phyloP scores from a whole-genome alignment of 176 grass and related monocot genomes.

The Pharus latifolius region DNA sequence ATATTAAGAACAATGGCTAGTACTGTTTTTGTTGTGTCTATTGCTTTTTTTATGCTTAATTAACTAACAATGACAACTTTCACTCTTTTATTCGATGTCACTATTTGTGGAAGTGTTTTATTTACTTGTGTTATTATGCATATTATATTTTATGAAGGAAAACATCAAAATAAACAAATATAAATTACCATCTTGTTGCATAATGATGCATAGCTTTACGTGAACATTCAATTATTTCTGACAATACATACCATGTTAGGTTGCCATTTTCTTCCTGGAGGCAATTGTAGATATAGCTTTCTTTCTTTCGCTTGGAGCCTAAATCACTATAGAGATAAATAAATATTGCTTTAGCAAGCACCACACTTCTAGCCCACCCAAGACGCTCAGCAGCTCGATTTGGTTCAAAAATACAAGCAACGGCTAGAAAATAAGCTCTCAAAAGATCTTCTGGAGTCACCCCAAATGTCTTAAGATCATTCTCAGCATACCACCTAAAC shows the following conservation, averaged over 20 bases:
- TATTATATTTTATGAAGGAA: background rate
- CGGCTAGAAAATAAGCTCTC: slow-evolving; percentile 52
- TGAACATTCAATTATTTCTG: background rate
- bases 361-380: slow-evolving; percentile 43
- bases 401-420: slow-evolving; percentile 57
- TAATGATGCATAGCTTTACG: background rate
- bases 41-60: too few species aligned
- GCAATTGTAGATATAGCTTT: slow-evolving; percentile 14
- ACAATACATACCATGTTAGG: slow-evolving; percentile 19
- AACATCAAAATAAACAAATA: background rate
- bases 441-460: slow-evolving; percentile 28
- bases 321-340: background rate
- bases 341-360: slow-evolving; percentile 33
- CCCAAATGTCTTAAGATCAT: slow-evolving; percentile 21
- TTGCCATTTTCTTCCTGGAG: slow-evolving; percentile 7
- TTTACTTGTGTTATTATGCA: background rate
- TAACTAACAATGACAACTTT: too few species aligned
- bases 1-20: too few species aligned
- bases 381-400: slow-evolving; percentile 34
- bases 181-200: background rate
- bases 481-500: slow-evolving; percentile 61
- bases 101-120: background rate
- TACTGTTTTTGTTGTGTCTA: too few species aligned
- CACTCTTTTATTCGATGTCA: too few species aligned
- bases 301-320: slow-evolving; percentile 3